Percentiles rank a stretch among this genome's conserved stretches.
These are phyloP conservation scores for Prillingera fragicola DNA, from an alignment of 1,284 basidiomycete genomes.

Conservation along the genomic window DNA sequence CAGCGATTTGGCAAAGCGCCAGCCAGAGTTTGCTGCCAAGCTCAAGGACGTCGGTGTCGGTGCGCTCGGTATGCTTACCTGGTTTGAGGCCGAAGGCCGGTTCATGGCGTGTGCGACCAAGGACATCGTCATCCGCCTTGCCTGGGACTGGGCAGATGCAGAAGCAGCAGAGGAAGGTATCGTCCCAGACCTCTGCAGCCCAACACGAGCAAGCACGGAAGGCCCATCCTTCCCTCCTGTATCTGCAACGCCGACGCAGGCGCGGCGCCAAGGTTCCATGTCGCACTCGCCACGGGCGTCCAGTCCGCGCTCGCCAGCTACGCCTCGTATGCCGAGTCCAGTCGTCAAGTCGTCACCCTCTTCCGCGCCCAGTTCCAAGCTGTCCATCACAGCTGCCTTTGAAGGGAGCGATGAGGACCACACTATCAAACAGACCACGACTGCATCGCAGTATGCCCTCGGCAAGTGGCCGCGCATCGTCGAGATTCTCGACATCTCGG, in stretches of 20 bases:
- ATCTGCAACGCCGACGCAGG: conserved; percentile 47
- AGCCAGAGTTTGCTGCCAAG: conserved; percentile 55
- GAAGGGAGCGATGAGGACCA: background rate
- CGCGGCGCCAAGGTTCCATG: conserved; percentile 44
- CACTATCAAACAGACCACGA: conserved; percentile 3
- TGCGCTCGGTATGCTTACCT: conserved; percentile 49
- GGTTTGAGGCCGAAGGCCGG: conserved; percentile 84
- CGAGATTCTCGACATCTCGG: conserved; percentile 27
- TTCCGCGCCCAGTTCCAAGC: background rate
- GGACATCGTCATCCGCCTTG: conserved; percentile 75
- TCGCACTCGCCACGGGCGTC: background rate
- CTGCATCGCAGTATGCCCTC: conserved; percentile 13
- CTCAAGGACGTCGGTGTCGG: conserved; percentile 63
- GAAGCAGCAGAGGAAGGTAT: conserved; percentile 12
- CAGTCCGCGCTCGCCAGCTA: conserved; percentile 1
- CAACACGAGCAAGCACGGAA: background rate
- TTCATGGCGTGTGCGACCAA: conserved; percentile 93
- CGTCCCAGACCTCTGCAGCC: conserved; percentile 14
- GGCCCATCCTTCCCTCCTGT: conserved; percentile 21
- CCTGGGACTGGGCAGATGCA: conserved; percentile 65
- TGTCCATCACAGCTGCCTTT: background rate
- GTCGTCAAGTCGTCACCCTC: background rate
- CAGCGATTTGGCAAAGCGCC: conserved; percentile 65
- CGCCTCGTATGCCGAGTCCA: background rate
- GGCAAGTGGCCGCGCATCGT: conserved; percentile 21